Evolutionary conservation across 1,284 basidiomycete species (phyloP), one percentile per base, ranked within the genome.

Genomic region (Ceratobasidium sp.): DNA sequence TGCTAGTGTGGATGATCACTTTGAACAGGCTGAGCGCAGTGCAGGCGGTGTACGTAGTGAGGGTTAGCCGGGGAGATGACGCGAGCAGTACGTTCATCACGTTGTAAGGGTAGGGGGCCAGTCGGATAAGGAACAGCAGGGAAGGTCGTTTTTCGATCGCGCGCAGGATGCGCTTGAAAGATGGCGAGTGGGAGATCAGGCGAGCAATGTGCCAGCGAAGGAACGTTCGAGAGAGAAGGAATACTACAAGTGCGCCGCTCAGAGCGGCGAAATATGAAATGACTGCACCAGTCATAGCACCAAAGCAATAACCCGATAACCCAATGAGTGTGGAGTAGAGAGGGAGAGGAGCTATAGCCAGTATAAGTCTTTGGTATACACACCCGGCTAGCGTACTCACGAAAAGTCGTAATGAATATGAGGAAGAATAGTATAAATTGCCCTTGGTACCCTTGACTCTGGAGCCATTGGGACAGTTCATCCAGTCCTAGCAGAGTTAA

Each of bases 21-120:
- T 95, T 95, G 84, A 92, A 88, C 69, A 95, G 84, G 44, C 90
- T 92, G 38, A 94, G 84, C 5, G 88, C 92, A 8, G 92, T 95
- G 82, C 92, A 94, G 59, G 86, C 78, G 33, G 87, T 86, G 81
- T 94, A 95, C 11, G 92, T 94, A 75, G 84, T 84, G 76, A 94
- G 83, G 11, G 87, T 89, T 75, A 95, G 85, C n/a, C 88, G 88
- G n/a, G 89, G 88, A 14, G 91, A 88, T n/a, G 91, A 91, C 2
- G 92, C 92, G 42, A 95, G 86, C 53, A 95, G 86, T 77, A 90
- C 92, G 82, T 95, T 95, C 88, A 95, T 92, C 77, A 95, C 89
- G 80, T 95, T 95, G 83, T 80, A 81, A 14, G 76, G 76, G 66
- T 81, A 81, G n/a, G 80, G 80, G 28, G 80, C 72, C 61, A 95